Base-by-base conservation (phyloP, 1,284 basidiomycete species). In the Boletus sp. region DNA sequence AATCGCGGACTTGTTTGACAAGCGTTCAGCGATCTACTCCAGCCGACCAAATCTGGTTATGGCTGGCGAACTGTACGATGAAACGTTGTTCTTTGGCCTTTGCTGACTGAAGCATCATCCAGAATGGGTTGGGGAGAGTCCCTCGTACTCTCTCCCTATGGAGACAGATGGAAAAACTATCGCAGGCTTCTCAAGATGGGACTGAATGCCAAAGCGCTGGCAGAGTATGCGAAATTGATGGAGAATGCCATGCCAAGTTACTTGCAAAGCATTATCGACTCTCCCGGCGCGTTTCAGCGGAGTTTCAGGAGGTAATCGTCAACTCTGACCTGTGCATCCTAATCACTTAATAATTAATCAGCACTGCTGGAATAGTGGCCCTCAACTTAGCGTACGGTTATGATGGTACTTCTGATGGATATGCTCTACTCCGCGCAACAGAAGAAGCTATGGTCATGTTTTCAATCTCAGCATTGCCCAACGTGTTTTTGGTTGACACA, bases 111-210 rank as follows among this genome's bases (percentile, higher is more conserved):
- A 17, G n/a, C 33, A 10, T 6, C 12, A 20, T 35, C 23, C 14
- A 43, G 41, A 26, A 43, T 43, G 41, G 41, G 41, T 10, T 43
- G 41, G 41, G 41, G 33, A 20, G 16, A 43, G 32, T 43, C 41
- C 23, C 41, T 43, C 33, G 41, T 43, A 9, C 41, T 43, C 32
- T 43, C 41, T 13, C 41, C 41, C 4, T 43, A 43, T 20, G 41
- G 41, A 5, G 41, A 43, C 6, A 43, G 17, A 35, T 43, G 41
- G 41, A 43, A 43, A 9, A 43, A 43, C 25, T 43, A 43, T 6
- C 41, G 41, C 5, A 43, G 41, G 33, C 41, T 43, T 25, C 41
- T 43, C 20, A 43, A 35, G 17, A 35, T 26, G n/a, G 41, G 41
- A 14, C n/a, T 43, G 32, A 43, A 35, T 8, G 17, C 32, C 13